Base-by-base conservation (phyloP, 306 rosid species). In the Clitoria ternatea region DNA sequence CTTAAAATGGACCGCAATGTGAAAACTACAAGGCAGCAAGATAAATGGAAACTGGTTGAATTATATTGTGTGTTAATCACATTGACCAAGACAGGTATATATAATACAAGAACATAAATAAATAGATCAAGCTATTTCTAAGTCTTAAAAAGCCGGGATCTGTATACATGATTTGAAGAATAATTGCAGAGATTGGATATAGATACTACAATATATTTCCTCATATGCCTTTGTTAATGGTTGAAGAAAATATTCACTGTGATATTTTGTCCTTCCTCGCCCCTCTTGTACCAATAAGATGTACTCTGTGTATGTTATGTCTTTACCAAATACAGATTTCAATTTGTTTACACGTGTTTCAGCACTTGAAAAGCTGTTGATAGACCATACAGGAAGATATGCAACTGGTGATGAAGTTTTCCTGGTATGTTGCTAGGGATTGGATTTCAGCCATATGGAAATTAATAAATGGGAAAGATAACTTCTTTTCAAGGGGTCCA, bases 321-420 rank as follows among this genome's bases (percentile, higher is more conserved):
- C 69, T 20, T 37, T 24, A 50, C 61, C 0, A 23, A 61, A 49
- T 73, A 66, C 37, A 33, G 18, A 33, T 36, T 75, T 75, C 30
- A 32, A 47, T 35, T 32, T 45, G 45, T 39, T 69, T 40, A 2
- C 35, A 8, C 43, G 56, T 49, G 52, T 65, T 75, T 66, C 81
- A 82, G 86, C 86, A 52, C 74, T 82, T 52, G 86, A 82, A 66
- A 75, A 74, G 66, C 65, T 82, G 44, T 75, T 82, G 80, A 70
- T 79, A 71, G 83, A 61, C 61, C 79, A 75, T 20, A 3, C 70
- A 7, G 83, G 86, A 73, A 82, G 49, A 72, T 82, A 75, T 70
- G 86, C 86, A 18, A 82, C 79, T 17, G 86, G 86, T 66, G 83
- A 82, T 66, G 77, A 82, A 75, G 24, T 79, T 75, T 79, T 37